Conservation (phyloP, 1,284 basidiomycete species). For the Ceratobasidium sp. region DNA sequence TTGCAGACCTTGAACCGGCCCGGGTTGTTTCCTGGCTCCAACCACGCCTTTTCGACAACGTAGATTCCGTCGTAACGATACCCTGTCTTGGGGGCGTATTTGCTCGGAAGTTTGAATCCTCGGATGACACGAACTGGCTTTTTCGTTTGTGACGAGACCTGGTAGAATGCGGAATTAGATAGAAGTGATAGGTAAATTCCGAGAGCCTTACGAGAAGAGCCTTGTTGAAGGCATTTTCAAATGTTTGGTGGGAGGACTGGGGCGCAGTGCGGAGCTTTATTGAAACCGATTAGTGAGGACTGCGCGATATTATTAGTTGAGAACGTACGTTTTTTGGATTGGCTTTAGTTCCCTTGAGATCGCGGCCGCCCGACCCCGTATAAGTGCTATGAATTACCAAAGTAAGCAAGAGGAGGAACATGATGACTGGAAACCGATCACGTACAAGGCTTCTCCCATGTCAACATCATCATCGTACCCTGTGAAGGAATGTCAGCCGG, state of each 20-base stretch:
- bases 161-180: constrained; percentile 25
- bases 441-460: constrained; percentile 79
- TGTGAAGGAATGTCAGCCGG: constrained; percentile 16
- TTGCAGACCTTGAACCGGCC: constrained; percentile 78
- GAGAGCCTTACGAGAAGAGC: constrained; percentile 62
- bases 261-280: constrained; percentile 80
- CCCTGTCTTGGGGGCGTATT: constrained; percentile 74
- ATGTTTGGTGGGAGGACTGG: constrained; percentile 79
- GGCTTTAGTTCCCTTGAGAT: constrained; percentile 77
- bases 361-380: constrained; percentile 67
- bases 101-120: constrained; percentile 75
- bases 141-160: constrained; percentile 73
- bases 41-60: constrained; percentile 74
- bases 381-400: constrained; percentile 58
- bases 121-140: constrained; percentile 84
- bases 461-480: constrained; percentile 88
- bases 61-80: constrained; percentile 90
- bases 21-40: constrained; percentile 67
- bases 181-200: background rate
- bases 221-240: constrained; percentile 73
- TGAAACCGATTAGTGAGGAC: constrained; percentile 35
- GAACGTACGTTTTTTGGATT: constrained; percentile 77
- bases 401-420: background rate
- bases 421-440: constrained; percentile 42
- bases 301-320: background rate